These are phyloP conservation scores for Saturnispora serradocipensis DNA, from an alignment of 805 yeast genomes.

Conservation along the genomic window DNA sequence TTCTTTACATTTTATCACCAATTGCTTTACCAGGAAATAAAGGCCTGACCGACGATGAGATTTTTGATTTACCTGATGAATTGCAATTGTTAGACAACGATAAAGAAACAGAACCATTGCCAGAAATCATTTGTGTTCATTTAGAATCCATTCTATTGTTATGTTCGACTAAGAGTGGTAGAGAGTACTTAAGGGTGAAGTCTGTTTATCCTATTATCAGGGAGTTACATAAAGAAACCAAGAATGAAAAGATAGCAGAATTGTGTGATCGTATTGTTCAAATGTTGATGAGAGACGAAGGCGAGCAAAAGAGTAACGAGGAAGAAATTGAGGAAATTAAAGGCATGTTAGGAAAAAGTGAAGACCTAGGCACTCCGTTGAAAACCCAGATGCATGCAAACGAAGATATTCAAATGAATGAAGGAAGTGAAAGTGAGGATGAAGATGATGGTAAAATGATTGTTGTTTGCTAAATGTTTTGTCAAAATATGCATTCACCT, in stretches of 20 bases:
- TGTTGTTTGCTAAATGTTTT: constrained; percentile 10
- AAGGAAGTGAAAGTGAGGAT: constrained; percentile 9
- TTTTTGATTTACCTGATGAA: constrained; percentile 81
- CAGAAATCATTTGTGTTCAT: constrained; percentile 57
- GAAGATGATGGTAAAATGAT: constrained; percentile 11
- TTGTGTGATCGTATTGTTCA: constrained; percentile 80
- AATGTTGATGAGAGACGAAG: constrained; percentile 87
- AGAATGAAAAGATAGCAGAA: constrained; percentile 41
- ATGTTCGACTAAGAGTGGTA: constrained; percentile 62
- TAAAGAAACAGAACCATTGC: constrained; percentile 65
- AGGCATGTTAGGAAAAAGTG: constrained; percentile 37
- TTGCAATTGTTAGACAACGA: constrained; percentile 71
- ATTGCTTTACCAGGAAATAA: constrained; percentile 52
- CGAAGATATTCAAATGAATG: constrained; percentile 7
- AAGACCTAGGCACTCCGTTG: constrained; percentile 6
- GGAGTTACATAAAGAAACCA: constrained; percentile 63
- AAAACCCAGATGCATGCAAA: constrained; percentile 6
- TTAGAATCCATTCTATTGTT: constrained; percentile 73
- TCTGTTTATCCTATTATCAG: constrained; percentile 80
- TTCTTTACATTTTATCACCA: constrained; percentile 78
- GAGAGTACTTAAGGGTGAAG: constrained; percentile 72
- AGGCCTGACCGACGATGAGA: constrained; percentile 72
- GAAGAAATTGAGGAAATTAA: constrained; percentile 37
- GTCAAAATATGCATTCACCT: background rate
- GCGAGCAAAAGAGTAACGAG: constrained; percentile 40